These are phyloP conservation scores for Aspergillus ostianus DNA, from an alignment of 495 filamentous ascomycete species.

Conservation along the genomic window DNA sequence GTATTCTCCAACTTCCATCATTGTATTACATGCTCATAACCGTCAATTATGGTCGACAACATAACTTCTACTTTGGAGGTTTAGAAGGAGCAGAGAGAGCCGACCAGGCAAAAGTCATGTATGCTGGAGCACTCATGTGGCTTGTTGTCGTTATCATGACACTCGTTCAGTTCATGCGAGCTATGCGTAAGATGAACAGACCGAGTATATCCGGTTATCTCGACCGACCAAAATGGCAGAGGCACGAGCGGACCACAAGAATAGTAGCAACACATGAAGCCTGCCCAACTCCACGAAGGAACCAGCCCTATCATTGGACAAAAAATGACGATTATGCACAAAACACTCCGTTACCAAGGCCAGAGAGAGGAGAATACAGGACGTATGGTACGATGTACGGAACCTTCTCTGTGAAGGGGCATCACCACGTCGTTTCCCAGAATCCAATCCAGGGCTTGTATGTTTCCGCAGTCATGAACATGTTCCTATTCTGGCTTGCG, in stretches of 20 bases:
- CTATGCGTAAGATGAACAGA: constrained; percentile 3
- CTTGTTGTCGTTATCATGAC: constrained; percentile 2
- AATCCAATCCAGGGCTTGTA: constrained; percentile 1
- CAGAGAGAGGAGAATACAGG: background rate
- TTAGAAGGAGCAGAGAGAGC: constrained; percentile 9
- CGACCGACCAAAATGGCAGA: background rate
- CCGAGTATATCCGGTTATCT: constrained; percentile 1
- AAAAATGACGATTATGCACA: constrained; percentile 3
- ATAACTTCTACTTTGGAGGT: constrained; percentile 21
- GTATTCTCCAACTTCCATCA: constrained; percentile 16
- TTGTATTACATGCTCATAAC: constrained; percentile 17
- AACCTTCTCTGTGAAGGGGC: constrained; percentile 7
- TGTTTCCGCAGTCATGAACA: background rate
- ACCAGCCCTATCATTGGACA: no score
- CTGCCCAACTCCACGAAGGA: no score
- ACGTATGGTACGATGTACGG: background rate
- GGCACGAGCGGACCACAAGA: background rate
- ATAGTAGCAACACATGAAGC: constrained; percentile 1
- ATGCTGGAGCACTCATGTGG: constrained; percentile 15
- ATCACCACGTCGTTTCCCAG: background rate
- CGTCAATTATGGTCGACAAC: constrained; percentile 18
- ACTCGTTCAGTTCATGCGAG: constrained; percentile 4
- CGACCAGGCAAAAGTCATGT: constrained; percentile 7
- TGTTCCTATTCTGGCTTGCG: constrained; percentile 12
- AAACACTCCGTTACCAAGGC: constrained; percentile 1